Evolutionary conservation across 257 asterid genomes (phyloP).

Genomic region (Orobanche coerulescens): DNA sequence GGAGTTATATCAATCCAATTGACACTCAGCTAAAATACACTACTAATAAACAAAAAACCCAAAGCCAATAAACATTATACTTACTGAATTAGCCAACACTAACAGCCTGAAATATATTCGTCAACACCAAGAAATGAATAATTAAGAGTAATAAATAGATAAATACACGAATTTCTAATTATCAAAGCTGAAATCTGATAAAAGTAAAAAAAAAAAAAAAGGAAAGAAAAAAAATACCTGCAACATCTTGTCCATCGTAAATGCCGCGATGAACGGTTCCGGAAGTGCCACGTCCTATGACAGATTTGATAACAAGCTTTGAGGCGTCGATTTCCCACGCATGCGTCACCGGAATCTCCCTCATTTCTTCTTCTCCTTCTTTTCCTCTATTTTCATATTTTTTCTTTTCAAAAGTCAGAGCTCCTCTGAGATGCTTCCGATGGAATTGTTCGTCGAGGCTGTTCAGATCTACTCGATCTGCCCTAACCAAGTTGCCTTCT

Average conservation of each 20-base stretch:
- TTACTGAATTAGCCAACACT: neutral
- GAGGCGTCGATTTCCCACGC: constrained; percentile 79
- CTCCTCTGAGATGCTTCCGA: constrained; percentile 48
- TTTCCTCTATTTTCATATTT: constrained; percentile 22
- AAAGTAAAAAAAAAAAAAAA: neutral
- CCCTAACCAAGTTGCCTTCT: constrained; percentile 48
- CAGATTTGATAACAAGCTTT: constrained; percentile 52
- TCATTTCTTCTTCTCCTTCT: constrained; percentile 21
- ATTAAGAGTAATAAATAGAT: too few species aligned
- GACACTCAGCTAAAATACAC: neutral
- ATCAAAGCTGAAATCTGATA: neutral
- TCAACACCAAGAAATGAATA: neutral
- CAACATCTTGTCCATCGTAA: constrained; percentile 68
- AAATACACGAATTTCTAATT: neutral
- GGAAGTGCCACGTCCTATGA: constrained; percentile 69
- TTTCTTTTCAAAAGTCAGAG: constrained; percentile 48
- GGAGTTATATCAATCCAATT: neutral
- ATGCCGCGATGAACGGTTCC: constrained; percentile 85
- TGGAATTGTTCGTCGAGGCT: constrained; percentile 63
- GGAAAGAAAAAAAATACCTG: constrained; percentile 31
- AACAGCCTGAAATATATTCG: neutral
- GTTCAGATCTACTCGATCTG: constrained; percentile 78
- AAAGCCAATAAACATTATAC: neutral
- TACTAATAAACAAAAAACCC: neutral
- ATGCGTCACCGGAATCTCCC: constrained; percentile 46